Conservation (phyloP, 345 rosid genomes). For the Euclidium syriacum region DNA sequence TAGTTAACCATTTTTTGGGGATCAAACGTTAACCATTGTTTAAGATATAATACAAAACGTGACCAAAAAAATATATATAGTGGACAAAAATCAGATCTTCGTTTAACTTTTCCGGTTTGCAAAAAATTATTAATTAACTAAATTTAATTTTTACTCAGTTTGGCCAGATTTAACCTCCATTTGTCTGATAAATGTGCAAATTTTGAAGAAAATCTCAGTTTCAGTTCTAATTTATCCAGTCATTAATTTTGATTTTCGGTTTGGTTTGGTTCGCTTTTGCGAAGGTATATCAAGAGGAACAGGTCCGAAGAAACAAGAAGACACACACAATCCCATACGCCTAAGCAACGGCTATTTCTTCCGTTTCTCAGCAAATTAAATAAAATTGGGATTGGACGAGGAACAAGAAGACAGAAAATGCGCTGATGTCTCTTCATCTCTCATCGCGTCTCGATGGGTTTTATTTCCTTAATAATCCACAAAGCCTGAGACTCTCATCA, state of each 20-base stretch:
- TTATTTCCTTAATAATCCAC: not conserved
- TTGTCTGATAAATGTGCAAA: not conserved
- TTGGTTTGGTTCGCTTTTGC: not conserved
- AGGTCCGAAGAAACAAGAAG: not conserved
- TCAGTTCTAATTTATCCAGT: not conserved
- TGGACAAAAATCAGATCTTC: not conserved
- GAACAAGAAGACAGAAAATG: slow-evolving; percentile 9
- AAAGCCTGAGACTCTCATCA: slow-evolving; percentile 9
- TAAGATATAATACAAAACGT: too few relatives aligned
- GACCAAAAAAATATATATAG: too few relatives aligned
- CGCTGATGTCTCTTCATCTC: slow-evolving; percentile 21
- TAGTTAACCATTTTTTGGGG: not conserved
- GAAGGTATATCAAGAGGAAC: not conserved
- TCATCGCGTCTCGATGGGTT: slow-evolving; percentile 16
- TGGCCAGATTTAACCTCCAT: not conserved
- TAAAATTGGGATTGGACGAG: not conserved
- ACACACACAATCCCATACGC: slow-evolving; percentile 21
- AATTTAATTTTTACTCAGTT: not conserved
- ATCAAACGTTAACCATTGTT: too few relatives aligned
- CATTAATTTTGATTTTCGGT: not conserved
- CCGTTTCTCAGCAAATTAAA: not conserved
- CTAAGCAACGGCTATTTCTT: slow-evolving; percentile 24
- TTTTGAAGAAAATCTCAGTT: not conserved
- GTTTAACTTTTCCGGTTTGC: slow-evolving; percentile 20
- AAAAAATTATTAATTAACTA: not conserved